phyloP scores from a whole-genome alignment of 2,329 filamentous ascomycete species.

The Colletotrichum sp. region DNA sequence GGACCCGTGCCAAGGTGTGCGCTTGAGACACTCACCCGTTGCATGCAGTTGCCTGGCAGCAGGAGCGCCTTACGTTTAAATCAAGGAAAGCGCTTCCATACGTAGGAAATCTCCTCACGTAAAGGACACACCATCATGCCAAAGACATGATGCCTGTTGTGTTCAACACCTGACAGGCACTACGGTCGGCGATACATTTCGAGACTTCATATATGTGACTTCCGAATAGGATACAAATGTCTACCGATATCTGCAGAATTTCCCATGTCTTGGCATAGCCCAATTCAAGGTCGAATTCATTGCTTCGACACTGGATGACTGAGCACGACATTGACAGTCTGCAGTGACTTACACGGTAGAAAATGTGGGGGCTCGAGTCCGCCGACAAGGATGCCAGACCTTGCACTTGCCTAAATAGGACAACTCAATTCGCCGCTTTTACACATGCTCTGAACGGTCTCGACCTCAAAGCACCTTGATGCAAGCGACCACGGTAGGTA shows the following conservation, averaged over 20 bases:
- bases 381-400: background rate
- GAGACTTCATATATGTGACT: no score
- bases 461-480: background rate
- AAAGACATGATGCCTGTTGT: background rate
- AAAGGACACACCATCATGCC: background rate
- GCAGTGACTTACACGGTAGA: background rate
- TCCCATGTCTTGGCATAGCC: background rate
- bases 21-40: background rate
- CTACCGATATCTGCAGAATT: background rate
- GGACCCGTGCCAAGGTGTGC: background rate
- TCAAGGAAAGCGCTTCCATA: background rate
- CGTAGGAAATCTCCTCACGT: background rate
- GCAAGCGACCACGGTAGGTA: background rate
- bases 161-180: background rate
- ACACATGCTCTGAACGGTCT: background rate
- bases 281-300: background rate
- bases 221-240: fast-evolving
- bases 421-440: background rate
- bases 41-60: background rate
- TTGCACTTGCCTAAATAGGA: background rate
- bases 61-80: background rate
- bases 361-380: background rate
- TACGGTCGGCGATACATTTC: background rate
- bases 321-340: background rate
- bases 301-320: background rate